Evolutionary conservation across 768 basidiomycete species (phyloP), one percentile per base, ranked within the genome.

Genomic region (Suillus sp.): DNA sequence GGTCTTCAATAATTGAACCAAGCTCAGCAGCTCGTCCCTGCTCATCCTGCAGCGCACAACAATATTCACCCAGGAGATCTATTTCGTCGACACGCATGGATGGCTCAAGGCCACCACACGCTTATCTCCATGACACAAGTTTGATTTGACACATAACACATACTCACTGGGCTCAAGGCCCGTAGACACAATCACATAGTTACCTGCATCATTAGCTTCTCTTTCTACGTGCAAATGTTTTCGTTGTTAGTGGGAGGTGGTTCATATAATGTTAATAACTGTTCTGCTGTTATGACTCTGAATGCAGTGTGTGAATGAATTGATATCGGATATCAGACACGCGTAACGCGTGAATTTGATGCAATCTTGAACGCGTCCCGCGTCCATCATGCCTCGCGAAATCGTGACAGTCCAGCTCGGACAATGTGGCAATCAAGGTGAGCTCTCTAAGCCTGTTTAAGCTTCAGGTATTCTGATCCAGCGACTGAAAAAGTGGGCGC

Each of bases 401-500:
- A 90, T 92, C 66, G 90, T 93, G 27, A 92, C 89, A 4, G 82
- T 91, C 37, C 89, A 93, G 72, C 86, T 94, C 13, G 95, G 95
- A 68, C 94, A 96, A 84, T 94, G 92, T 62, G 93, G 93, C 67
- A 95, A 95, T 75, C 93, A 94, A 81, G 91, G 93, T 92, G 72
- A 73, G 88, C 70, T 50, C 60, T 64, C 63, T 58, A 32, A 53
- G 40, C 55, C 8, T 37, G 20, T 30, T 37, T 22, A 65, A 67
- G 64, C 34, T 70, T 59, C 45, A 55, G 65, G 34, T 61, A 38
- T 57, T 56, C 48, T 51, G 22, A 35, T 64, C 64, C 43, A 38
- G 53, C 32, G 42, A 56, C 62, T 51, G 45, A 63, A 55, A 37
- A 76, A 98, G 96, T 98, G 89, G 94, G 95, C 53, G 90, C 93